These are phyloP conservation scores for Mrakia gelida DNA, from an alignment of 768 basidiomycete genomes.

Conservation along the genomic window DNA sequence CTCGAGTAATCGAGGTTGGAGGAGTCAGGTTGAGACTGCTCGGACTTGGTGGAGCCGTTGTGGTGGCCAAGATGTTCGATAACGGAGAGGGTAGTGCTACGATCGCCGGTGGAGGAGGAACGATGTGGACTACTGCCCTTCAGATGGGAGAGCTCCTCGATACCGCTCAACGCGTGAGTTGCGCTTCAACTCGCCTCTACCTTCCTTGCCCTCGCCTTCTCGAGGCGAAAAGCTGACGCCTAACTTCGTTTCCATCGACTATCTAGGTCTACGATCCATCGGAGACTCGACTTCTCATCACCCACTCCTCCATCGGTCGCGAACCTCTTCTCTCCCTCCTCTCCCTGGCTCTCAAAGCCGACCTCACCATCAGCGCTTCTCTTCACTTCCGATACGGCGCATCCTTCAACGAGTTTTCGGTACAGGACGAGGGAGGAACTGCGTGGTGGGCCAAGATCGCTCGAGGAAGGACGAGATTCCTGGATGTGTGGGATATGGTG, in stretches of 20 bases:
- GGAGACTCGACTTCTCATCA: constrained; percentile 89
- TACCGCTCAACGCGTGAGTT: constrained; percentile 78
- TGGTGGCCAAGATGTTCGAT: constrained; percentile 68
- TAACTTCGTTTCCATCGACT: not conserved
- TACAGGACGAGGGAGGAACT: constrained; percentile 75
- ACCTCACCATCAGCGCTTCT: constrained; percentile 87
- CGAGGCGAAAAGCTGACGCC: not conserved
- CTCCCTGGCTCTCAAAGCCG: constrained; percentile 83
- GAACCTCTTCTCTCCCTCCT: constrained; percentile 91
- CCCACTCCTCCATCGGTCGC: constrained; percentile 85
- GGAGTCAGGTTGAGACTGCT: constrained; percentile 89
- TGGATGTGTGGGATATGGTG: constrained; percentile 92
- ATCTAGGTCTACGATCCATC: constrained; percentile 64
- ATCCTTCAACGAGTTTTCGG: constrained; percentile 88
- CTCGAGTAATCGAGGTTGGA: constrained; percentile 81
- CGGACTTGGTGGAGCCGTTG: constrained; percentile 93
- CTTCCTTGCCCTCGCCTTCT: not conserved
- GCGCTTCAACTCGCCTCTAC: not conserved
- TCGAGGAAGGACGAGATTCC: constrained; percentile 73
- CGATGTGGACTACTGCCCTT: constrained; percentile 97
- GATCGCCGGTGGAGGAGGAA: constrained; percentile 96
- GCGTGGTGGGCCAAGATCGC: constrained; percentile 72
- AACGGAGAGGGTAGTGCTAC: constrained; percentile 61
- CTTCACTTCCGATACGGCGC: constrained; percentile 92
- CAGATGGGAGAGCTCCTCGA: constrained; percentile 98